Percentiles rank a stretch among this genome's conserved stretches.
phyloP scores from a whole-genome alignment of 106 monocot genomes.

The Platanthera guangdongensis region DNA sequence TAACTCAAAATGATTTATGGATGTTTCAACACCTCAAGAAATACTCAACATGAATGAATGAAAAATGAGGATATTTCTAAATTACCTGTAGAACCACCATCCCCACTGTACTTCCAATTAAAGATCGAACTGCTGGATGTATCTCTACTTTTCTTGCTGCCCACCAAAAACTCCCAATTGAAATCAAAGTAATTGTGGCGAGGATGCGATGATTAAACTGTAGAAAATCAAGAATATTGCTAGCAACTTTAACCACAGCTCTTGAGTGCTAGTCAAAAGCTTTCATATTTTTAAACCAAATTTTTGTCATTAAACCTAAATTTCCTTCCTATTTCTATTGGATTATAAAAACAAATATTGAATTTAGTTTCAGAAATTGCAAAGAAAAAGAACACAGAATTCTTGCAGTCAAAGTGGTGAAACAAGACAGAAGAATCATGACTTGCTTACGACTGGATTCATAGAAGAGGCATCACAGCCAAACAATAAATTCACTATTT shows the following conservation, averaged over 20 bases:
- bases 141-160: slow-evolving; percentile 68
- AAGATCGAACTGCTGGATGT: slow-evolving; percentile 78
- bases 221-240: slow-evolving; percentile 11
- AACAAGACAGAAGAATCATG: not conserved
- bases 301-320: not conserved
- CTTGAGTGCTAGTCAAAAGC: not conserved
- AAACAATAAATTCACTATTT: not conserved
- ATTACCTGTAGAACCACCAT: slow-evolving; percentile 81
- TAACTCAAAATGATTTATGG: too few species aligned
- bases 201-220: slow-evolving; percentile 90
- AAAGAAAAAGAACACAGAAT: not conserved
- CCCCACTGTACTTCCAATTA: slow-evolving; percentile 72
- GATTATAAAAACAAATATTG: not conserved
- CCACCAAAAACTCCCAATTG: slow-evolving; percentile 67
- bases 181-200: slow-evolving; percentile 60
- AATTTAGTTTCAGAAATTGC: not conserved
- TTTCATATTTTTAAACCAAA: not conserved
- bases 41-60: too few species aligned
- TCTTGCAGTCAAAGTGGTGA: not conserved
- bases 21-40: too few species aligned
- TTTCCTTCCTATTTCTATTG: not conserved
- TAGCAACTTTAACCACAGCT: not conserved
- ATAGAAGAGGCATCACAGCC: not conserved
- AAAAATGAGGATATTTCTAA: not conserved
- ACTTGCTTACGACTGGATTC: not conserved